These are phyloP conservation scores for Lasiosphaeria ovina DNA, from an alignment of 495 filamentous ascomycete species.

Conservation along the genomic window DNA sequence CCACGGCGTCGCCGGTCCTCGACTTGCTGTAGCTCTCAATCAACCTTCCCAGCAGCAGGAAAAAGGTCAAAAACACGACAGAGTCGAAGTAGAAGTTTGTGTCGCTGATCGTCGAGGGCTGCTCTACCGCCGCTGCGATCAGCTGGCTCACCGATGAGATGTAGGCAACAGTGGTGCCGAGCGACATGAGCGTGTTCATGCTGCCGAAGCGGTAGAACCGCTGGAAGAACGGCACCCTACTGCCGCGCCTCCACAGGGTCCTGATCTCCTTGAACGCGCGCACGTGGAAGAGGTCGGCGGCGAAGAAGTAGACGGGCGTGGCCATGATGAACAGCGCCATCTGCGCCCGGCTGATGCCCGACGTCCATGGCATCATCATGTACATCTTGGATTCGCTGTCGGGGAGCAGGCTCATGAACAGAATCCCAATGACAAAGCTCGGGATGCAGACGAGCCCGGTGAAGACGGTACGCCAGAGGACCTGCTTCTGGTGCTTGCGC, in stretches of 20 bases:
- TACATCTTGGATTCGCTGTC: slow-evolving; percentile 56
- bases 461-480: slow-evolving; percentile 65
- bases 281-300: slow-evolving; percentile 81
- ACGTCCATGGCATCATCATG: slow-evolving; percentile 69
- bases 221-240: slow-evolving; percentile 68
- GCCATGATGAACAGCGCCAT: slow-evolving; percentile 83
- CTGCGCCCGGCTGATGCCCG: slow-evolving; percentile 72
- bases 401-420: slow-evolving; percentile 82
- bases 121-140: slow-evolving; percentile 59
- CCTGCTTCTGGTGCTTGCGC: slow-evolving; percentile 56
- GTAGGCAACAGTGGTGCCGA: slow-evolving; percentile 88
- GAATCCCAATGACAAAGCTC: slow-evolving; percentile 84
- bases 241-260: slow-evolving; percentile 77
- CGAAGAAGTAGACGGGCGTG: slow-evolving; percentile 87
- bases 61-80: slow-evolving; percentile 90
- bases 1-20: slow-evolving; percentile 85
- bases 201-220: slow-evolving; percentile 91
- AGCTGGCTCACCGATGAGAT: slow-evolving; percentile 78
- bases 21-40: slow-evolving; percentile 93
- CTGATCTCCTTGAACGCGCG: slow-evolving; percentile 76
- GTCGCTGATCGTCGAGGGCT: slow-evolving; percentile 38
- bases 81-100: slow-evolving; percentile 85
- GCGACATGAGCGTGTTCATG: slow-evolving; percentile 91
- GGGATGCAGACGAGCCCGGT: slow-evolving; percentile 76
- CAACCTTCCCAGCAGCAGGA: slow-evolving; percentile 74